phyloP scores from a whole-genome alignment of 768 basidiomycete species.

The Phylloporus scabripes region DNA sequence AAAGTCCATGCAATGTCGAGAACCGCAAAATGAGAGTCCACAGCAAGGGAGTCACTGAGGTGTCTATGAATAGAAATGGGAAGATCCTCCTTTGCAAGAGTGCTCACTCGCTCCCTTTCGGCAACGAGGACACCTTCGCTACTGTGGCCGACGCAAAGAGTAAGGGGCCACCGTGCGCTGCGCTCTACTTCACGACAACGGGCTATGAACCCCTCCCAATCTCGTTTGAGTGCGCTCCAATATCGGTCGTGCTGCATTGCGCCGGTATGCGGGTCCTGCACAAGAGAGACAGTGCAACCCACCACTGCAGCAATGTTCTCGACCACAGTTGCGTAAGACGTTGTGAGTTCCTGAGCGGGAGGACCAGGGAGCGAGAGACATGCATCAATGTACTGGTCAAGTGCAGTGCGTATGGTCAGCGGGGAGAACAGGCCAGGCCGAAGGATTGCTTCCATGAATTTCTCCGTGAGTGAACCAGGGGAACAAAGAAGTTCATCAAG shows the following conservation, averaged over 20 bases:
- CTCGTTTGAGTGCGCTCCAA: conserved; percentile 79
- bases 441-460: conserved; percentile 79
- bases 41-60: conserved; percentile 39
- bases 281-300: conserved; percentile 75
- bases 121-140: conserved; percentile 52
- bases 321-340: conserved; percentile 58
- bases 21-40: conserved; percentile 51
- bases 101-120: conserved; percentile 73
- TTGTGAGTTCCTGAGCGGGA: conserved; percentile 50
- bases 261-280: conserved; percentile 72
- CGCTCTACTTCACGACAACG: conserved; percentile 89
- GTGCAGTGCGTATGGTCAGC: conserved; percentile 72
- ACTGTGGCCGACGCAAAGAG: conserved; percentile 44
- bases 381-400: conserved; percentile 75
- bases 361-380: conserved; percentile 62
- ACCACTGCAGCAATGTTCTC: conserved; percentile 82
- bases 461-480: conserved; percentile 66
- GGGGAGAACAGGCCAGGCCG: conserved; percentile 85
- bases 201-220: conserved; percentile 96
- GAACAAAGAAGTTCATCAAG: conserved; percentile 78
- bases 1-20: conserved; percentile 61
- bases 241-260: conserved; percentile 73
- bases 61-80: conserved; percentile 53
- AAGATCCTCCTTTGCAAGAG: conserved; percentile 59
- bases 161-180: conserved; percentile 74